Percentiles rank a stretch among this genome's conserved stretches.
Conservation (phyloP, 352 stramenopile genomes). For the Pythium aphanidermatum region DNA sequence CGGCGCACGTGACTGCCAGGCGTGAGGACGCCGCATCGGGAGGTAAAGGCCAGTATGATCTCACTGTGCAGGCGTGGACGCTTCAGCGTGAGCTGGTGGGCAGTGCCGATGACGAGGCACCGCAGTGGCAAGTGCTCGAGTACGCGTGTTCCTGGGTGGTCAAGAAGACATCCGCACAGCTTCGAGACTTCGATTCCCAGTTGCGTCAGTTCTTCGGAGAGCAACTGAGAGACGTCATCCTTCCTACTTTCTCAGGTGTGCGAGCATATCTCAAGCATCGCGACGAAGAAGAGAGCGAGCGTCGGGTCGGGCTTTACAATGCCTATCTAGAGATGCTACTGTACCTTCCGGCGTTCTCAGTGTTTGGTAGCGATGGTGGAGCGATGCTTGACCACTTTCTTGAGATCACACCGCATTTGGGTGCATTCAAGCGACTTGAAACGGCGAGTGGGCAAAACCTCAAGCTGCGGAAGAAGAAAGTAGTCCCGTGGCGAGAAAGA, state of each 20-base stretch:
- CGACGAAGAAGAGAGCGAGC: conserved; percentile 28
- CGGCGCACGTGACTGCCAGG: conserved; percentile 30
- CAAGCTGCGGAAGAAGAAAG: conserved; percentile 34
- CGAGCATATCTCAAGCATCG: conserved; percentile 23
- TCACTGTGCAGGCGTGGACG: conserved; percentile 55
- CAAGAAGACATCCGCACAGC: conserved; percentile 35
- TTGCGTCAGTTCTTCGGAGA: conserved; percentile 36
- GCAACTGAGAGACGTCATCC: conserved; percentile 39
- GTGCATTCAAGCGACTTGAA: conserved; percentile 40
- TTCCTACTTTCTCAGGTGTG: conserved; percentile 31
- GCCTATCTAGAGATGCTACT: conserved; percentile 50
- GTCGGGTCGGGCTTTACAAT: conserved; percentile 34
- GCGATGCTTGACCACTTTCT: conserved; percentile 66
- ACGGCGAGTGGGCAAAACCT: conserved; percentile 37
- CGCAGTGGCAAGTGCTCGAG: conserved; percentile 53
- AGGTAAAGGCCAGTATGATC: conserved; percentile 34
- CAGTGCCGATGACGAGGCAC: conserved; percentile 5
- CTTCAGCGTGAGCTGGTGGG: conserved; percentile 44
- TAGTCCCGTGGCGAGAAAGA: conserved; percentile 48
- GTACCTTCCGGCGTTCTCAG: conserved; percentile 39
- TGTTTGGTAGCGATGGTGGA: conserved; percentile 45
- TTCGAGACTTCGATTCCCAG: conserved; percentile 47
- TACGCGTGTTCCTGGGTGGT: conserved; percentile 54
- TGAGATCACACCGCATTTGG: conserved; percentile 49
- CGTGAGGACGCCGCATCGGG: conserved; percentile 14